Percentiles rank a stretch among this genome's conserved stretches.
Evolutionary conservation across 1,139 yeast genomes (phyloP).

Genomic region (Torulaspora globosa): DNA sequence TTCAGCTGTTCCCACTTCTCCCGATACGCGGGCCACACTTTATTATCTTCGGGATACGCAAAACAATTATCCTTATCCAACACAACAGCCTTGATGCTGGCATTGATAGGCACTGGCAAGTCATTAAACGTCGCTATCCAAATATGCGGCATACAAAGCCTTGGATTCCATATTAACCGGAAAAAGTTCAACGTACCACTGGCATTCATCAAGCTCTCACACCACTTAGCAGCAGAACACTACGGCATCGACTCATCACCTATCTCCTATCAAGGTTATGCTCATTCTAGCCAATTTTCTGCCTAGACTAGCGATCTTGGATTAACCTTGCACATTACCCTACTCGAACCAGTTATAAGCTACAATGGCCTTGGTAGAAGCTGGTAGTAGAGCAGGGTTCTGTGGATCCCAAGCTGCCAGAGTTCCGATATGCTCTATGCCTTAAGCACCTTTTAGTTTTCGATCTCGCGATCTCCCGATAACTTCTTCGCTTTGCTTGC

Average conservation of each 20-base stretch:
- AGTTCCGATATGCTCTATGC: no score
- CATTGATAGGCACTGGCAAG: constrained; percentile 46
- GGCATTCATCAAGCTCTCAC: constrained; percentile 41
- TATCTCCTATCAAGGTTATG: background rate
- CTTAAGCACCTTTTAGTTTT: no score
- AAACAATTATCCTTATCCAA: constrained; percentile 95
- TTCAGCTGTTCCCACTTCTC: constrained; percentile 57
- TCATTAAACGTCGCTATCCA: constrained; percentile 64
- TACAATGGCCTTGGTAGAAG: no score
- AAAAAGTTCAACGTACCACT: constrained; percentile 72
- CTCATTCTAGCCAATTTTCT: background rate
- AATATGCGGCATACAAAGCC: constrained; percentile 64
- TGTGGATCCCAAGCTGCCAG: no score
- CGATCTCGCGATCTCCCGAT: no score
- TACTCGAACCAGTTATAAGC: background rate
- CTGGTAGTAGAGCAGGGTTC: no score
- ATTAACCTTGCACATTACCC: background rate
- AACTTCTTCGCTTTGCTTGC: no score
- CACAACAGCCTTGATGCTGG: constrained; percentile 68
- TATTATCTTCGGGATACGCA: constrained; percentile 76
- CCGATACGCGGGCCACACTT: constrained; percentile 72
- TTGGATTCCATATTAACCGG: constrained; percentile 58
- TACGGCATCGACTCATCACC: background rate
- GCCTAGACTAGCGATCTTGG: background rate
- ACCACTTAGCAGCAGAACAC: background rate